Conservation (phyloP, 139 green algal species). For the Tetraselmis chui region DNA sequence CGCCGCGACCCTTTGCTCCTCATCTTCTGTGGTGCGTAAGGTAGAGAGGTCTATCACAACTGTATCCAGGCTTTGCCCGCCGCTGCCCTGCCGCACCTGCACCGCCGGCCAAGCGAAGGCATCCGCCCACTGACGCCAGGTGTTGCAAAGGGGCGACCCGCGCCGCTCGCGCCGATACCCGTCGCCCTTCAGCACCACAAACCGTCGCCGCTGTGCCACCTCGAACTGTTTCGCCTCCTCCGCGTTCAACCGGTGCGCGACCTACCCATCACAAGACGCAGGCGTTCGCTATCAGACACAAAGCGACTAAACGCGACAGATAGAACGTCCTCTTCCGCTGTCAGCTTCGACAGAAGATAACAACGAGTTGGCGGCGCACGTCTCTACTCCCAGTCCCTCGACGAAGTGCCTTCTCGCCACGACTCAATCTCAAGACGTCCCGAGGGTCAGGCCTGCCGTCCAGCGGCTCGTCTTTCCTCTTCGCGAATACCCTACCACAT, state of each 20-base stretch:
- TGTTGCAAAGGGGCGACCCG: background rate
- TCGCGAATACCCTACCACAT: background rate
- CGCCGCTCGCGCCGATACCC: background rate
- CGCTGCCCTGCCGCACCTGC: background rate
- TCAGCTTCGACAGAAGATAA: too few species aligned
- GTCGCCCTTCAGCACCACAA: background rate
- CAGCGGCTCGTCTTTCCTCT: background rate
- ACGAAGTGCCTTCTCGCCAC: background rate
- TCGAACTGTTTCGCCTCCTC: background rate
- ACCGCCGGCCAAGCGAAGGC: background rate
- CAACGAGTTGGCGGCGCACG: too few species aligned
- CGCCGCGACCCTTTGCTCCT: background rate
- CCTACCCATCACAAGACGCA: background rate
- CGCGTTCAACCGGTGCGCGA: background rate
- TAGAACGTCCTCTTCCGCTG: too few species aligned
- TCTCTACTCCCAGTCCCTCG: background rate
- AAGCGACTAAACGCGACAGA: too few species aligned
- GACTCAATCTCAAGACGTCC: background rate
- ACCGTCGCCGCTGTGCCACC: background rate
- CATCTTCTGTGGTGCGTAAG: background rate
- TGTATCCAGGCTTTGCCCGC: background rate
- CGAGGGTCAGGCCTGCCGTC: background rate
- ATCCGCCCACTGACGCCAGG: background rate
- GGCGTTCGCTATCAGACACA: too few species aligned
- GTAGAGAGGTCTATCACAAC: background rate